phyloP scores from a whole-genome alignment of 2,329 filamentous ascomycete species.

The Aureobasidium leucospermi region DNA sequence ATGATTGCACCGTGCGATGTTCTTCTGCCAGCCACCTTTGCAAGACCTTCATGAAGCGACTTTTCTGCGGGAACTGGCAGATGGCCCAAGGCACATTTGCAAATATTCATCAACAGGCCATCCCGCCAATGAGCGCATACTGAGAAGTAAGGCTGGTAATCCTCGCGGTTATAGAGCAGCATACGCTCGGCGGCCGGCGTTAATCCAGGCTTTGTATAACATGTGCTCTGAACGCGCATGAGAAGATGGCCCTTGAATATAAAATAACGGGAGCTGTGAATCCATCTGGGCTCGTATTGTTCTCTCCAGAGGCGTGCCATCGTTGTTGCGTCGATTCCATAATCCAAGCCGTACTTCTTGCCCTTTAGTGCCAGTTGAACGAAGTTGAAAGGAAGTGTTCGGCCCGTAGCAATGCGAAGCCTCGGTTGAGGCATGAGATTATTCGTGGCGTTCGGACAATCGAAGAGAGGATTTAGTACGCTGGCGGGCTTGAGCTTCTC shows the following conservation, averaged over 20 bases:
- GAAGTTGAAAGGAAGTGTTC: slow-evolving; percentile 51
- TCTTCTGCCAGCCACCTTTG: slow-evolving; percentile 25
- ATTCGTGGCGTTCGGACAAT: slow-evolving; percentile 48
- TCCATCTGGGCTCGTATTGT: slow-evolving; percentile 41
- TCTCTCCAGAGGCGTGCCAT: slow-evolving; percentile 50
- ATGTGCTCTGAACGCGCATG: slow-evolving; percentile 50
- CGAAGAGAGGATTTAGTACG: slow-evolving; percentile 50
- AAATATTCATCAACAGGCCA: slow-evolving; percentile 51
- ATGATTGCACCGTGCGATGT: slow-evolving; percentile 33
- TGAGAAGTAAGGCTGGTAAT: slow-evolving; percentile 57
- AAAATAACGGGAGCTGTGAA: slow-evolving; percentile 48
- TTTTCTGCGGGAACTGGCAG: slow-evolving; percentile 41
- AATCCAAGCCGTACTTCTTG: slow-evolving; percentile 37
- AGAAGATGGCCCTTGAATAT: slow-evolving; percentile 47
- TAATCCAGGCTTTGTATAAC: slow-evolving; percentile 43
- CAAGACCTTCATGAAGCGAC: slow-evolving; percentile 17
- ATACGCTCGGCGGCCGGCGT: slow-evolving; percentile 47
- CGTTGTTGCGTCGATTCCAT: slow-evolving; percentile 42
- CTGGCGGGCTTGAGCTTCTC: slow-evolving; percentile 48
- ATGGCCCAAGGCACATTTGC: slow-evolving; percentile 55
- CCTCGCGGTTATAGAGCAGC: slow-evolving; percentile 52
- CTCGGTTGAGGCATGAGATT: slow-evolving; percentile 39
- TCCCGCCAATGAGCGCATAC: slow-evolving; percentile 57
- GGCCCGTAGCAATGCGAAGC: slow-evolving; percentile 47
- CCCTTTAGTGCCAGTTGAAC: slow-evolving; percentile 50